A percentile compares a stretch with the other conserved stretches of the same genome.
Conservation (phyloP, 257 asterid species). For the Orobanche coerulescens region DNA sequence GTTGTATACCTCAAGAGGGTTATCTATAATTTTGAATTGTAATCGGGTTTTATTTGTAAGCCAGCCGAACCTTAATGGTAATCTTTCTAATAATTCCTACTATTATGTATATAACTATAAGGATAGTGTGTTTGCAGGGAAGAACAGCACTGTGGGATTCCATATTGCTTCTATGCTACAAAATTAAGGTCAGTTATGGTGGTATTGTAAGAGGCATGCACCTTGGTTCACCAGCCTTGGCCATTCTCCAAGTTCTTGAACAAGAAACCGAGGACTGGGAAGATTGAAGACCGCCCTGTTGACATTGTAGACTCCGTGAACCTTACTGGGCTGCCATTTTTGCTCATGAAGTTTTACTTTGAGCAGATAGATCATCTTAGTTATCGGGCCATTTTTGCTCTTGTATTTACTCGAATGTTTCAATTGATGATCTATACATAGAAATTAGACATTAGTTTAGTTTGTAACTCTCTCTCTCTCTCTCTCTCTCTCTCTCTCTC, state of each 20-base stretch:
- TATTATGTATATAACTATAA: background rate
- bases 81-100: background rate
- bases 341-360: background rate
- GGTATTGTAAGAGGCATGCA: constrained; percentile 88
- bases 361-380: too few relatives aligned
- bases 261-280: constrained; percentile 45
- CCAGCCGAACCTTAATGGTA: background rate
- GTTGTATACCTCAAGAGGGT: too few relatives aligned
- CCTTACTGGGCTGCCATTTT: background rate
- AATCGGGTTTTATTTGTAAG: background rate
- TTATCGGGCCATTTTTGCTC: too few relatives aligned
- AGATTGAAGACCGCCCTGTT: too few relatives aligned
- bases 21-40: background rate
- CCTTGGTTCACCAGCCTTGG: constrained; percentile 83
- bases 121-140: constrained; percentile 47
- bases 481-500: too few relatives aligned
- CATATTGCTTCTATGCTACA: constrained; percentile 62
- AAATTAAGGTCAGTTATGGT: constrained; percentile 59
- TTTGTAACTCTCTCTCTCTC: too few relatives aligned
- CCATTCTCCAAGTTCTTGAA: constrained; percentile 68
- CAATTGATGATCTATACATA: background rate
- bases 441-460: too few relatives aligned
- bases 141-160: constrained; percentile 96
- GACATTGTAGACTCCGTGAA: background rate
- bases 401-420: background rate